A percentile compares a stretch with the other conserved stretches of the same genome.
Evolutionary conservation across 1,284 basidiomycete genomes (phyloP).

Genomic region (Irpex sp.): DNA sequence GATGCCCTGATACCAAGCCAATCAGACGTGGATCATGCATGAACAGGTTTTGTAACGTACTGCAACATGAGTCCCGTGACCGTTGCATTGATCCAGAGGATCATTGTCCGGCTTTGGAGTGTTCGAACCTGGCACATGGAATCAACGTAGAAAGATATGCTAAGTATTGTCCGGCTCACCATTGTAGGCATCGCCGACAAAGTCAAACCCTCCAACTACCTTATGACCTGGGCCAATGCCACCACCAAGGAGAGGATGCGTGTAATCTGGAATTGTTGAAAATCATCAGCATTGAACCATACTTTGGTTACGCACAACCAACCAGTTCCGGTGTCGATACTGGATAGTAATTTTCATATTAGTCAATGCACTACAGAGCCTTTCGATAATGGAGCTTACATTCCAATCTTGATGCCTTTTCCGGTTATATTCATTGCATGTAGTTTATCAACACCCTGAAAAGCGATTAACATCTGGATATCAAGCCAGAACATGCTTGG

Average conservation of each 20-base stretch:
- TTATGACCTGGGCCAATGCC: constrained; percentile 61
- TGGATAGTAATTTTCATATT: background rate
- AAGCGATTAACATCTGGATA: background rate
- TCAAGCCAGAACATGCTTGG: background rate
- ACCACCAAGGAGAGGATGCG: constrained; percentile 59
- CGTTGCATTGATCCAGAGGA: constrained; percentile 47
- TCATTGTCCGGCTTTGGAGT: constrained; percentile 43
- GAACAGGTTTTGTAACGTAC: constrained; percentile 25
- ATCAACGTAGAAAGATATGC: background rate
- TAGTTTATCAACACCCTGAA: constrained; percentile 41
- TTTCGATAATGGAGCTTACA: constrained; percentile 25
- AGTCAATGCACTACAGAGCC: background rate
- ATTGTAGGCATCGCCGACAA: constrained; percentile 42
- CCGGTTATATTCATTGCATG: constrained; percentile 48
- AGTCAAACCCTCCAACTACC: constrained; percentile 54
- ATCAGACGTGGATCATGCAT: background rate
- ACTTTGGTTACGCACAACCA: background rate
- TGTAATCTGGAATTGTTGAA: constrained; percentile 47
- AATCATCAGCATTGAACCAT: too few species aligned
- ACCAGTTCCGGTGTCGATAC: constrained; percentile 33
- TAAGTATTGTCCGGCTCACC: constrained; percentile 18
- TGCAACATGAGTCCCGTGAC: constrained; percentile 62
- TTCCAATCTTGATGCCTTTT: constrained; percentile 48
- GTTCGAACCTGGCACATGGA: constrained; percentile 32
- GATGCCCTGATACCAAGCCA: constrained; percentile 43